phyloP scores from a whole-genome alignment of 1,284 basidiomycete genomes.

The Tilletia walkeri region DNA sequence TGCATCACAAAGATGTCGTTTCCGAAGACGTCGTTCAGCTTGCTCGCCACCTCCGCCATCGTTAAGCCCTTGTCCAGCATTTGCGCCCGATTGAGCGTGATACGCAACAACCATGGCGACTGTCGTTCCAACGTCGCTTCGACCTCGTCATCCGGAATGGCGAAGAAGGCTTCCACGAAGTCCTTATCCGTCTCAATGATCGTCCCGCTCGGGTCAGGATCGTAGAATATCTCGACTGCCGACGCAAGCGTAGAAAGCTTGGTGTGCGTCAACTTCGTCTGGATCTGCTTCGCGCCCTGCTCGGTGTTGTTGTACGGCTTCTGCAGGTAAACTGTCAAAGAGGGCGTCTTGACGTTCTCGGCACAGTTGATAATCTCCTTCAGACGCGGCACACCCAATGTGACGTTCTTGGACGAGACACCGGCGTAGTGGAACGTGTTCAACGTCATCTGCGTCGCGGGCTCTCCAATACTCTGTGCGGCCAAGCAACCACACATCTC shows the following conservation, averaged over 20 bases:
- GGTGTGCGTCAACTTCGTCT: slow-evolving; percentile 90
- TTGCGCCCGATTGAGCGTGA: slow-evolving; percentile 93
- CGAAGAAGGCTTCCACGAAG: slow-evolving; percentile 99
- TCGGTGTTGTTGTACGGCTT: slow-evolving; percentile 42
- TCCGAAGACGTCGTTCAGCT: slow-evolving; percentile 91
- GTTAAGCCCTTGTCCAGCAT: slow-evolving; percentile 96
- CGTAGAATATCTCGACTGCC: slow-evolving; percentile 97
- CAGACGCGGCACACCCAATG: slow-evolving; percentile 92
- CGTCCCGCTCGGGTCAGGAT: slow-evolving; percentile 86
- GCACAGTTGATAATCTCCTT: slow-evolving; percentile 99
- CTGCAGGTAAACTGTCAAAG: slow-evolving; percentile 76
- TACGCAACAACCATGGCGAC: slow-evolving; percentile 94
- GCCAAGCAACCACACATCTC: slow-evolving; percentile 99
- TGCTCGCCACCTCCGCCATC: slow-evolving; percentile 91
- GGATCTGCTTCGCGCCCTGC: slow-evolving; percentile 74
- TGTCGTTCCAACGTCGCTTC: slow-evolving; percentile 85
- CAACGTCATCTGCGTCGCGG: slow-evolving; percentile 97
- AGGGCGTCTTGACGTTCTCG: slow-evolving; percentile 96
- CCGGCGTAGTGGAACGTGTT: slow-evolving; percentile 98
- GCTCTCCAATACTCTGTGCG: slow-evolving; percentile 98
- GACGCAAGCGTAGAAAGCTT: slow-evolving; percentile 91
- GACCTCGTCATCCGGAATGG: slow-evolving; percentile 95
- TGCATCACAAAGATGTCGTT: slow-evolving; percentile 96
- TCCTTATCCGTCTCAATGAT: slow-evolving; percentile 93
- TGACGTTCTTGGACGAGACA: slow-evolving; percentile 96